phyloP scores from a whole-genome alignment of 176 grass and related monocot genomes.

The Juncus inflexus region DNA sequence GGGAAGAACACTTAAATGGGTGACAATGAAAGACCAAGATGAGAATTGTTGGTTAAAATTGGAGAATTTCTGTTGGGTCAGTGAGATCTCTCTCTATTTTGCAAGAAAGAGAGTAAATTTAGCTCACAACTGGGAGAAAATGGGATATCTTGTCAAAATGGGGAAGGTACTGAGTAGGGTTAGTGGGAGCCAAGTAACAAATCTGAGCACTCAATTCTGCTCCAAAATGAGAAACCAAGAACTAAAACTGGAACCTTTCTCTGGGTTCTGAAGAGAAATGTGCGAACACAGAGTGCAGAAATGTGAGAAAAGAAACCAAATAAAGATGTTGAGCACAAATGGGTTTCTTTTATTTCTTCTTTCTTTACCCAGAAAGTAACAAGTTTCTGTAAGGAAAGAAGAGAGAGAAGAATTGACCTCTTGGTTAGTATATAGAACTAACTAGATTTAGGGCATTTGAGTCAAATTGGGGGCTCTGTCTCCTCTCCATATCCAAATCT shows the following conservation, averaged over 20 bases:
- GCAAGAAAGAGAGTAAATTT: background rate
- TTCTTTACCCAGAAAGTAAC: too few species aligned
- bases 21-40: background rate
- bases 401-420: constrained; percentile 7
- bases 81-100: constrained; percentile 14
- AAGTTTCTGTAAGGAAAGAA: background rate
- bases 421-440: constrained; percentile 10
- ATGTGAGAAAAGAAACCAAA: background rate
- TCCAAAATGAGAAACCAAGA: background rate
- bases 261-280: background rate
- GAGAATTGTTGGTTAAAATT: constrained; percentile 19
- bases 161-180: too few species aligned
- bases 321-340: background rate
- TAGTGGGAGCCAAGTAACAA: background rate
- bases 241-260: constrained; percentile 10
- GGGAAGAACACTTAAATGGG: constrained; percentile 30
- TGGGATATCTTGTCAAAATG: background rate
- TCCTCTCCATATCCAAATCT: constrained; percentile 27
- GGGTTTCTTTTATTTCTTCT: background rate
- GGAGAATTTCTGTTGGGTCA: constrained; percentile 13
- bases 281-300: constrained; percentile 13
- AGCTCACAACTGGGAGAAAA: constrained; percentile 3
- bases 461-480: constrained; percentile 48
- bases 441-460: constrained; percentile 18
- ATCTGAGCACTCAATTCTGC: constrained; percentile 1